Base-by-base conservation (phyloP, 139 green algal species). In the Zygnema cylindricum region DNA sequence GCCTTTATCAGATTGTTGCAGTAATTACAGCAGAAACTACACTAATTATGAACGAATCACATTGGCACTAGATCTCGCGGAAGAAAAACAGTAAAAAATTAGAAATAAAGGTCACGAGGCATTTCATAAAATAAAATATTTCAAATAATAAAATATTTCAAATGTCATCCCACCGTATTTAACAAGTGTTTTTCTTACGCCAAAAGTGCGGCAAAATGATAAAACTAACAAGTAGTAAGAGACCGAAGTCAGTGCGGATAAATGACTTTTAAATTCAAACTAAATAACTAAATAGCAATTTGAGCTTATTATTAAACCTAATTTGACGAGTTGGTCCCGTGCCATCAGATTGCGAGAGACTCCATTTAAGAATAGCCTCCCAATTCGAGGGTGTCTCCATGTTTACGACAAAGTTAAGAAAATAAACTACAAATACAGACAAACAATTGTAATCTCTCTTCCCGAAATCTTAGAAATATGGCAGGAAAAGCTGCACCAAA, bases 311-410 rank as follows among this genome's bases (percentile, higher is more conserved):
- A n/a, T n/a, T n/a, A 41, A 33, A 88, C 83, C 40, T 88, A 2
- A 88, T 82, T 36, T 85, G 83, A 1, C 69, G 23, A 0, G 69
- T 25, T 23, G 83, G 83, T 0, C 36, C 83, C 21, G 83, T 38
- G 49, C 83, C 83, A 82, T 82, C 83, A 35, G 69, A 85, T 0
- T 88, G 83, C 1, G 57, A 32, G 1, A 88, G 54, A 69, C 83
- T 88, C 83, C 83, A 88, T 69, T 88, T 88, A 33, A 88, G 57
- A 36, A 88, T 55, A 38, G 69, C 43, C 21, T 84, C 57, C 63
- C 54, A 77, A 35, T 88, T 85, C n/a, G n/a, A n/a, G n/a, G n/a
- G n/a, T n/a, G n/a, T n/a, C n/a, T n/a, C n/a, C n/a, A n/a, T n/a
- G n/a, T n/a, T n/a, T n/a, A n/a, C n/a, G n/a, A n/a, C n/a, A n/a